A percentile compares a stretch with the other conserved stretches of the same genome.
phyloP scores from a whole-genome alignment of 2,329 filamentous ascomycete species.

The Talaromyces islandicus region DNA sequence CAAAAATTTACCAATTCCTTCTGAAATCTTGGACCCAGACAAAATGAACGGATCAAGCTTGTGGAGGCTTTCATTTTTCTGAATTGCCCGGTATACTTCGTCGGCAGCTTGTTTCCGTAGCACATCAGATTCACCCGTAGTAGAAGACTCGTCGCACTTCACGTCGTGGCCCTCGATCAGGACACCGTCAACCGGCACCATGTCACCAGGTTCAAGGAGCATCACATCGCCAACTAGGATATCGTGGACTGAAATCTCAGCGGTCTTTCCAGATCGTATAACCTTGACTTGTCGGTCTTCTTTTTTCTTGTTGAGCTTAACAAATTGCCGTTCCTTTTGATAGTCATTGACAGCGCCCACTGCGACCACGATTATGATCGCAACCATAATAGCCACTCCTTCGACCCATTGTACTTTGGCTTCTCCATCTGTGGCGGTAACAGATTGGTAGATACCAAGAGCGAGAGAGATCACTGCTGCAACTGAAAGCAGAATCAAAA shows the following conservation, averaged over 20 bases:
- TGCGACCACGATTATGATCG: slow-evolving; percentile 68
- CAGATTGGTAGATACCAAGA: slow-evolving; percentile 68
- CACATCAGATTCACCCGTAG: slow-evolving; percentile 69
- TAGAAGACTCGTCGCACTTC: slow-evolving; percentile 68
- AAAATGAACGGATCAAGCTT: slow-evolving; percentile 76
- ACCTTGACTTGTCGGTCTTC: slow-evolving; percentile 69
- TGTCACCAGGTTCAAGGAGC: slow-evolving; percentile 66
- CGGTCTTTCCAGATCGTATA: slow-evolving; percentile 65
- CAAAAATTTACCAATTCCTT: slow-evolving; percentile 69
- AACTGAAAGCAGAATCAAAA: slow-evolving; percentile 64
- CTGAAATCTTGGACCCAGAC: slow-evolving; percentile 70
- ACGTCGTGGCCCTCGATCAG: slow-evolving; percentile 61
- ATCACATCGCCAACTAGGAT: slow-evolving; percentile 69
- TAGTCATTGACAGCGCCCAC: slow-evolving; percentile 76
- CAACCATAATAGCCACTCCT: slow-evolving; percentile 71
- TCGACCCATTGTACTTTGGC: slow-evolving; percentile 73
- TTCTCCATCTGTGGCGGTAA: slow-evolving; percentile 48
- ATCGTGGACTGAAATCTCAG: slow-evolving; percentile 65
- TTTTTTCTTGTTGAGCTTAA: slow-evolving; percentile 74
- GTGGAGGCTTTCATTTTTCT: slow-evolving; percentile 53
- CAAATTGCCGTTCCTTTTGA: slow-evolving; percentile 76
- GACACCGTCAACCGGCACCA: slow-evolving; percentile 67
- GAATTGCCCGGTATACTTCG: slow-evolving; percentile 59
- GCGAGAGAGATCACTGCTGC: slow-evolving; percentile 69
- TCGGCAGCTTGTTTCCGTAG: slow-evolving; percentile 61